Base-by-base conservation (phyloP, 352 stramenopile species). In the Blastocystis sp. region DNA sequence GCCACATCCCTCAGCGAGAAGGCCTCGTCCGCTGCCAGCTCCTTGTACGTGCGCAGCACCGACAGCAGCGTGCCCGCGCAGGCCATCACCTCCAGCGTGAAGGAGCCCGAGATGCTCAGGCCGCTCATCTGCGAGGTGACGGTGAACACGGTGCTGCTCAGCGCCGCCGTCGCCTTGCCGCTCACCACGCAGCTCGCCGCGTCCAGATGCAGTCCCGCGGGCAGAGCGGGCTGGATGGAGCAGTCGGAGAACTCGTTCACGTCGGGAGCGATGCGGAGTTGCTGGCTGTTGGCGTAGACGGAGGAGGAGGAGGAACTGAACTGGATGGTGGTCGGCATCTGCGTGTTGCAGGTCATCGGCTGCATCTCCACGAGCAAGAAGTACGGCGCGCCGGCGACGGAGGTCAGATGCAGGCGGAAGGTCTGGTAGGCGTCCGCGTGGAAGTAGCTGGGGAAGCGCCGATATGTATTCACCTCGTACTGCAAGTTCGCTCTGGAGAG, bases 31-130 rank as follows among this genome's bases (percentile, higher is more conserved):
- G 9, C 11, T 0, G 64, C 64, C 34, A 48, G 14, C 1, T 17
- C 0, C 64, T 74, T 74, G 40, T 74, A 74, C 2, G 64, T 74
- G 28, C 64, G 64, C 40, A 74, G n/a, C 21, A 74, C 14, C 11
- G 40, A 19, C 21, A 48, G 10, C 64, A 74, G 34, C 40, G 34
- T 48, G 40, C 64, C 64, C 21, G 5, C 10, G 64, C 64, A 74
- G n/a, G 7, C 21, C 5, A 74, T 52, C 17, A 74, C 40, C 40
- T 74, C n/a, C 21, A 74, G 40, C 14, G 64, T 48, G 40, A 74
- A 74, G 7, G 28, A 23, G 41, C 74, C 74, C 9, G 17, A 21
- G 53, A 67, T 48, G 23, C 10, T 84, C 21, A 17, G 21, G 41
- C n/a, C 21, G 21, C 45, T 48, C 64, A 74, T 45, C n/a, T 17